These are phyloP conservation scores for Cyclotella kingstonii DNA, from an alignment of 108 stramenopile species.

Conservation along the genomic window DNA sequence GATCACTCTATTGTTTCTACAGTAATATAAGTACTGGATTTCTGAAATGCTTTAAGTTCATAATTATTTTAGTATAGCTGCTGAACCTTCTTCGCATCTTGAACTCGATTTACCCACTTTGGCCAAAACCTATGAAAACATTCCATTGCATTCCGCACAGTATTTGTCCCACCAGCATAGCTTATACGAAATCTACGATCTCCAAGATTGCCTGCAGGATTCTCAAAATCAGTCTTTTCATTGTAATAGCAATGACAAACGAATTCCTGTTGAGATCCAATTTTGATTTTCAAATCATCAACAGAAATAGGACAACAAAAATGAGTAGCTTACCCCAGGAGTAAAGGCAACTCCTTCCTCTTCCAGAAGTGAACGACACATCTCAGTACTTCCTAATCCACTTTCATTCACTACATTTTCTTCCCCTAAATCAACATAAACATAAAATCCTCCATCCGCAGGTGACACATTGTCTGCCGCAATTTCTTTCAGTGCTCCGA, in stretches of 20 bases:
- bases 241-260: too few species aligned
- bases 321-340: slow-evolving; percentile 51
- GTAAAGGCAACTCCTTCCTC: slow-evolving; percentile 86
- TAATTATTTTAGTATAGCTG: background rate
- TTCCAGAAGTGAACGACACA: slow-evolving; percentile 71
- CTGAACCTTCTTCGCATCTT: slow-evolving; percentile 19
- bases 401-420: slow-evolving; percentile 45
- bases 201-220: slow-evolving; percentile 62
- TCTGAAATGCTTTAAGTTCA: too few species aligned
- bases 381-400: slow-evolving; percentile 57
- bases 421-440: slow-evolving; percentile 85
- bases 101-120: slow-evolving; percentile 45
- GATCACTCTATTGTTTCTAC: too few species aligned
- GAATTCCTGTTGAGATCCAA: too few species aligned
- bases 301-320: background rate
- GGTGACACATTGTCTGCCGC: slow-evolving; percentile 65
- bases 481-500: slow-evolving; percentile 46
- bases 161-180: slow-evolving; percentile 80
- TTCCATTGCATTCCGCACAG: slow-evolving; percentile 60
- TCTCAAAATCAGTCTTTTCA: slow-evolving; percentile 87
- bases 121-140: slow-evolving; percentile 72
- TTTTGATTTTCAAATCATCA: background rate
- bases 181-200: slow-evolving; percentile 82
- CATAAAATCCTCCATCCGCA: slow-evolving; percentile 91
- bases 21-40: too few species aligned